Evolutionary conservation across 2,329 filamentous ascomycete genomes (phyloP).

Genomic region (Aureobasidium lini): DNA sequence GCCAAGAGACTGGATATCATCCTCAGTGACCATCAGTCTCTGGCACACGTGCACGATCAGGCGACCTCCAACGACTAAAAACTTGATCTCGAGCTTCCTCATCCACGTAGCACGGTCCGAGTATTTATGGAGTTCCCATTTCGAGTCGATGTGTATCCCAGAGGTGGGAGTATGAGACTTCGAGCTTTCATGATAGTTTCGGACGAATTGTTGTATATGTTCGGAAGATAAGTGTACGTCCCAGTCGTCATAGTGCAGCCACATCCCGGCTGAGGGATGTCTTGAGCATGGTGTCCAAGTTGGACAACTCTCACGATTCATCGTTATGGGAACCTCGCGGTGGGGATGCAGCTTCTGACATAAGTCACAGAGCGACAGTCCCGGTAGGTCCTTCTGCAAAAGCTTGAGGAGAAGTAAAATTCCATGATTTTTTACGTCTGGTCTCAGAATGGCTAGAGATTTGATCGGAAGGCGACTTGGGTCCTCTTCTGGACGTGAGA

Average conservation of each 20-base stretch:
- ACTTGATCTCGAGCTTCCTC: neutral
- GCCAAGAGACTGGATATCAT: neutral
- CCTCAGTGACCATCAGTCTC: neutral
- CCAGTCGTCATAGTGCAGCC: neutral
- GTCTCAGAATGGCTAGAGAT: neutral
- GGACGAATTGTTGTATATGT: neutral
- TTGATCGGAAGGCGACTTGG: neutral
- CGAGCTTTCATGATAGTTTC: neutral
- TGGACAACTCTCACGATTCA: neutral
- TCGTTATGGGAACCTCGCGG: neutral
- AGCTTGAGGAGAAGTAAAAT: neutral
- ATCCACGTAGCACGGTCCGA: neutral
- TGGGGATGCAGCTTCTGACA: neutral
- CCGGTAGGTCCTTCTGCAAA: neutral
- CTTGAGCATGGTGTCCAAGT: neutral
- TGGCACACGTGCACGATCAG: neutral
- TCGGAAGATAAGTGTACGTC: neutral
- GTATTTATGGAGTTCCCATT: neutral
- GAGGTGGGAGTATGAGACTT: neutral
- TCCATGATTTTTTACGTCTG: neutral
- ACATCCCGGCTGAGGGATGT: neutral
- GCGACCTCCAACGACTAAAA: neutral
- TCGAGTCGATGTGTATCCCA: neutral
- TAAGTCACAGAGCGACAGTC: neutral
- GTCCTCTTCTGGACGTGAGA: neutral